These are phyloP conservation scores for Nectriaceae sp. DNA, from an alignment of 2,329 filamentous ascomycete species.

Conservation along the genomic window DNA sequence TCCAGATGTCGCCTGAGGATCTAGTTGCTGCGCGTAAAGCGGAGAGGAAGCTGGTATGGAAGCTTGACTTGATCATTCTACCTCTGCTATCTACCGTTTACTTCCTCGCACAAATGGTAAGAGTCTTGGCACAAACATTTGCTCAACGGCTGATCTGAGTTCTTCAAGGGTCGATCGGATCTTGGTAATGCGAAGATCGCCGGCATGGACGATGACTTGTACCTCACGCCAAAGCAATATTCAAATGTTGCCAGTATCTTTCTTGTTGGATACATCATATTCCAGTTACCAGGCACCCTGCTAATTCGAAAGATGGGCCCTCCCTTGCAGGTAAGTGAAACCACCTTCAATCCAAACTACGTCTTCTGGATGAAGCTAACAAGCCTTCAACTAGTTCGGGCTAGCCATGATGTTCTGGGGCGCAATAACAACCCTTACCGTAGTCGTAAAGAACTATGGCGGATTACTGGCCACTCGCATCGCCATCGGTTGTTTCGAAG, in stretches of 20 bases:
- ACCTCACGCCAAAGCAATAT: neutral
- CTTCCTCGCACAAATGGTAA: neutral
- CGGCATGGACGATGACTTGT: neutral
- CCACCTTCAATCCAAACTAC: neutral
- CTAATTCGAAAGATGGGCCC: neutral
- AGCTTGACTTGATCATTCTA: neutral
- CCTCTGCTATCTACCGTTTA: neutral
- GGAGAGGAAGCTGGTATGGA: neutral
- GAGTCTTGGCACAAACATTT: neutral
- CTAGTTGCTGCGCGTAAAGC: neutral
- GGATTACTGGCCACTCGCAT: neutral
- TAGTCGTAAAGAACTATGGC: neutral
- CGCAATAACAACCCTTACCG: neutral
- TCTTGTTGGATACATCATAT: neutral
- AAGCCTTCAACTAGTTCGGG: neutral
- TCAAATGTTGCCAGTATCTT: neutral
- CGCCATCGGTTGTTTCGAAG: neutral
- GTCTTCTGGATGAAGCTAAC: neutral
- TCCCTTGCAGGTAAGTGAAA: neutral
- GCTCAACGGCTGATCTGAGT: neutral
- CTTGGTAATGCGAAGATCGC: neutral
- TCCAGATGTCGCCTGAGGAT: neutral
- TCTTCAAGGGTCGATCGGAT: neutral
- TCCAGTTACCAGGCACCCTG: neutral
- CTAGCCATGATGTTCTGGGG: neutral